Base-by-base conservation (phyloP, 805 yeast genomes). In the Saturnispora diversa region DNA sequence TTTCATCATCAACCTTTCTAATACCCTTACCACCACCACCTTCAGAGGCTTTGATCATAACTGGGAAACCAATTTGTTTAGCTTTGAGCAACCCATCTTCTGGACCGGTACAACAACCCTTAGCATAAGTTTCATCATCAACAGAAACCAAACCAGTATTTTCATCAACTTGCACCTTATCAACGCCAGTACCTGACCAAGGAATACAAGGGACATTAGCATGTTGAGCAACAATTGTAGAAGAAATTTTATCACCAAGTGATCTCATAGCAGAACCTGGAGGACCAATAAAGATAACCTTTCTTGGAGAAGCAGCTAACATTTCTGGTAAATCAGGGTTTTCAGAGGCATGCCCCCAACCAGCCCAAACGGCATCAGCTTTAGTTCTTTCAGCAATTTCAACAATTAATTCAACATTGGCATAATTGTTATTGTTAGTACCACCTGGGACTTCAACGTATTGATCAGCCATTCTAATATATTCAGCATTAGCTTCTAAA, bases 11-110 rank as follows among this genome's bases (percentile, higher is more conserved):
- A 49, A 87, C 97, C 66, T 87, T 87, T 70, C 99, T 82, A 63
- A 92, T 92, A 75, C 99, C 99, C 68, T 92, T 92, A 72, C 99
- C 99, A 69, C 99, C 99, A 66, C 99, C 99, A 72, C 99, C 99
- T 77, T 92, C 99, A 44, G 97, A 87, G 37, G 98, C 98, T 66
- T 92, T 92, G 59, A 92, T 80, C 99, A 92, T 92, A 40, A 92
- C 95, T 24, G 99, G 99, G 70, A 92, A 87, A 2, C 98, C 98
- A 55, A 92, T 88, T 55, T 73, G 62, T 53, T 71, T 75, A 45
- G 98, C 98, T 60, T 83, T 84, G 32, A 51, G 72, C 42, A 92
- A 71, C 48, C 97, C 99, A 55, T 90, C 95, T 55, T 81, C 92
- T 36, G 97, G 87, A 30, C 78, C 70, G 6, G 68, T 64, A 58